A percentile compares a stretch with the other conserved stretches of the same genome.
Conservation (phyloP, 345 rosid species). For the Salix brachista region DNA sequence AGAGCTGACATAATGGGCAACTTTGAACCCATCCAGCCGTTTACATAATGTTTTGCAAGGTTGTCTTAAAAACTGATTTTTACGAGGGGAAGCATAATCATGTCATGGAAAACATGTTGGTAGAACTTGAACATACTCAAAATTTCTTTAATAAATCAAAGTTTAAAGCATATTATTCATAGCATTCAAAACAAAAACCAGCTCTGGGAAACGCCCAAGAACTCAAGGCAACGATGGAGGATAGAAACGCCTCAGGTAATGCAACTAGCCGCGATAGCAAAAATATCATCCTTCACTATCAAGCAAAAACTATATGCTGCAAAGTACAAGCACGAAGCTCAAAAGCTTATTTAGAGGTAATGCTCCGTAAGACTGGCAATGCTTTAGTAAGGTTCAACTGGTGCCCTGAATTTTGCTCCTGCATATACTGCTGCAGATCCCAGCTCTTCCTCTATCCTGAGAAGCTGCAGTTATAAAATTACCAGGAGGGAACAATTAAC, state of each 20-base stretch:
- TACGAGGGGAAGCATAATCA: not conserved
- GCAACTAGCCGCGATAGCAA: not conserved
- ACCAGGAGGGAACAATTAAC: not conserved
- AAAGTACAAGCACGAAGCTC: not conserved
- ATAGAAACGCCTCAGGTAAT: not conserved
- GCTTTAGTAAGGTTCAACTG: constrained; percentile 44
- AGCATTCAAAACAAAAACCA: not conserved
- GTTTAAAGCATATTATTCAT: not conserved
- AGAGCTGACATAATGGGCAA: too few relatives aligned
- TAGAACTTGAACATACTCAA: not conserved
- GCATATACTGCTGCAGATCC: constrained; percentile 47
- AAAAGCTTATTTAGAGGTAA: not conserved
- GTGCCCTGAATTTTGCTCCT: constrained; percentile 48
- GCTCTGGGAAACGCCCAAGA: not conserved
- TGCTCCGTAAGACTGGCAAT: not conserved
- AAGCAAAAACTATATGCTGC: not conserved
- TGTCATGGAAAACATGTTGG: not conserved
- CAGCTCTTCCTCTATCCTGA: constrained; percentile 53
- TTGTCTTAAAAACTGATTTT: too few relatives aligned
- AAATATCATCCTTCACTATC: not conserved
- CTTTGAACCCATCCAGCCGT: too few relatives aligned
- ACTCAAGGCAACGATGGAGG: not conserved
- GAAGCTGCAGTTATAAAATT: constrained; percentile 34
- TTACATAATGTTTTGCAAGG: too few relatives aligned
- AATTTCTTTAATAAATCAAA: not conserved